phyloP scores from a whole-genome alignment of 345 rosid species.

The Gossypium sturtianum region DNA sequence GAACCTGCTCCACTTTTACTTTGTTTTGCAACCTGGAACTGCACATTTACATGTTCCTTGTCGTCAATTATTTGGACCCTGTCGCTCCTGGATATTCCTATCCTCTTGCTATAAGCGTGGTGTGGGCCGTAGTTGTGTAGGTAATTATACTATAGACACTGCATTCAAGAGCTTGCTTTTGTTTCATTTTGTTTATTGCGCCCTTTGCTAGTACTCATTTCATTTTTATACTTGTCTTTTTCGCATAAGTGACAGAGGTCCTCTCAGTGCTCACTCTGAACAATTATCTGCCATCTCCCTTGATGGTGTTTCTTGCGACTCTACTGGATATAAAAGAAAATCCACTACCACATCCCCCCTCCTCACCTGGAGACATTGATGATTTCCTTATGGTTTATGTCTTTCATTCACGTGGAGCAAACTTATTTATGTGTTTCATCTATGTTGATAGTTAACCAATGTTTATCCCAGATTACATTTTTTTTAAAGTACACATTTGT shows the following conservation, averaged over 20 bases:
- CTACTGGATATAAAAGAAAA: neutral
- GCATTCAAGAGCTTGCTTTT: neutral
- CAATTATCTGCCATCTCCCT: neutral
- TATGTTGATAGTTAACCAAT: neutral
- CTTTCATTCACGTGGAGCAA: neutral
- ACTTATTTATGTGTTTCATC: neutral
- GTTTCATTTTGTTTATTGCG: constrained; percentile 9
- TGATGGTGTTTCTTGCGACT: neutral
- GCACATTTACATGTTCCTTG: neutral
- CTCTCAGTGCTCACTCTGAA: neutral
- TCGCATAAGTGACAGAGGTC: neutral
- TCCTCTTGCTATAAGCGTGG: neutral
- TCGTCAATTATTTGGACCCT: neutral
- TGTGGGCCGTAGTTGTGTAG: neutral
- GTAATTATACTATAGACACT: neutral
- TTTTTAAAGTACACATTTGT: too few species aligned
- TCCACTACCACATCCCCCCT: neutral
- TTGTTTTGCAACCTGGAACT: neutral
- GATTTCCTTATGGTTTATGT: neutral
- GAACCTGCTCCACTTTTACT: neutral
- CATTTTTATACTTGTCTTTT: neutral
- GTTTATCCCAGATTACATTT: too few species aligned
- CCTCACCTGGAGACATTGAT: neutral
- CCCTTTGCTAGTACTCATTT: neutral
- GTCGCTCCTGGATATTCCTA: neutral